Evolutionary conservation across 2,329 filamentous ascomycete genomes (phyloP), one percentile per base, ranked within the genome.

Genomic region (Bipolaris oryzae): DNA sequence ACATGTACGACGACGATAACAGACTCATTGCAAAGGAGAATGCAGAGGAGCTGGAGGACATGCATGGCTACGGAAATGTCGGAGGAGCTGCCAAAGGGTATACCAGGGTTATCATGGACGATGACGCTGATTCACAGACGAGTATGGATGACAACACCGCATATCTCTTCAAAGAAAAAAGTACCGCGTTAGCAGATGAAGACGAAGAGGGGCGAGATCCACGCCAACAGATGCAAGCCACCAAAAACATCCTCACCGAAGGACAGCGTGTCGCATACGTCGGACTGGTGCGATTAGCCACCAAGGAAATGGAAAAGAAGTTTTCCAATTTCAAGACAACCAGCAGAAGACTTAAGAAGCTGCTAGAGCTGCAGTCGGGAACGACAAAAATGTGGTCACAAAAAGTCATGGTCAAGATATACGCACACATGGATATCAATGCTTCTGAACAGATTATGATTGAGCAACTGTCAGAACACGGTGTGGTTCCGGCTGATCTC

Each of bases 121-220:
- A 99, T 62, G 95, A 99, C 76, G 93, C 89, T 13, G 87, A 96
- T 74, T 97, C 93, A 25, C 90, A 90, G 46, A 99, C 92, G 3
- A 98, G 94, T 78, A 87, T 99, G 87, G 95, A 99, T 73, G 95
- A 99, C 55, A 94, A 98, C 70, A 99, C 95, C 0, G 88, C 92
- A 53, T 99, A 99, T 74, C 83, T 99, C 3, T 99, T 99, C 81
- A 94, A 91, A 64, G 88, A 92, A 57, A 77, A 82, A 79, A 81
- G 81, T 20, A 88, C 87, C 2, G 83, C 84, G 9, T 80, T 85
- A 5, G 68, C 79, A n/a, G 79, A 80, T 48, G 90, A 93, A 21
- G 93, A 96, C 21, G 91, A 95, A 52, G 87, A 90, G 57, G 86
- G 71, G 13, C 72, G 93, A 50, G 95, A 98, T 76, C 87, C 93